These are phyloP conservation scores for Porodaedalea pini DNA, from an alignment of 1,284 basidiomycete genomes.

Conservation along the genomic window DNA sequence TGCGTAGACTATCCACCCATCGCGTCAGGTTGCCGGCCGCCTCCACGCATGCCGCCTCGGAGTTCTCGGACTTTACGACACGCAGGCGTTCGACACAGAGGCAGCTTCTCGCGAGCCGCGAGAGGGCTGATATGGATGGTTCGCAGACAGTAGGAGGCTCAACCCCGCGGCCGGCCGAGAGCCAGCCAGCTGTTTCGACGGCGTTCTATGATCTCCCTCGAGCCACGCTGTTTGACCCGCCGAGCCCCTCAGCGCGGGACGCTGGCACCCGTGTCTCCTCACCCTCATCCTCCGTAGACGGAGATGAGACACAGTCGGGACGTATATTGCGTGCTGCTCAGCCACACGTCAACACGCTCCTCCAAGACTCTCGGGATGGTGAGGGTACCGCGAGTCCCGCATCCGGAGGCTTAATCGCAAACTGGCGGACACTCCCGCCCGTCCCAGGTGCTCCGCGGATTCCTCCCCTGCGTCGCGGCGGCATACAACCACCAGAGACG, in stretches of 20 bases:
- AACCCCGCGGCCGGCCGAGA: neutral
- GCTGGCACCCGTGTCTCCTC: slow-evolving; percentile 1
- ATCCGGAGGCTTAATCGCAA: neutral
- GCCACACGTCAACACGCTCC: neutral
- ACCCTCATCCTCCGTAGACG: slow-evolving; percentile 2
- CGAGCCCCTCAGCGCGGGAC: slow-evolving; percentile 4
- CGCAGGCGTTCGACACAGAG: slow-evolving; percentile 16
- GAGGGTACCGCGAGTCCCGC: neutral
- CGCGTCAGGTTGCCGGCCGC: neutral
- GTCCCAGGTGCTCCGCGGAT: neutral
- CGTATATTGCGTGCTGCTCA: neutral
- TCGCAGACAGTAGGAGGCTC: neutral
- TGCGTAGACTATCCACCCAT: slow-evolving; percentile 12
- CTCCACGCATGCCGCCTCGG: neutral
- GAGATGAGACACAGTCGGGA: neutral
- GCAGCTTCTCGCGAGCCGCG: slow-evolving; percentile 3
- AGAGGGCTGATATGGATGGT: neutral
- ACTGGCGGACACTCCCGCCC: neutral
- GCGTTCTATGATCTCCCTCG: slow-evolving; percentile 6
- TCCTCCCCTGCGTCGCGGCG: slow-evolving; percentile 56
- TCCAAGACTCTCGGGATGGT: neutral
- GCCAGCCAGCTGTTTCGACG: neutral
- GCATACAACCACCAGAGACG: slow-evolving; percentile 56
- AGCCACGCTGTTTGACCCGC: slow-evolving; percentile 17
- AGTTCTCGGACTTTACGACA: slow-evolving; percentile 23